phyloP scores from a whole-genome alignment of 1,284 basidiomycete genomes.

The Meira nashicola region DNA sequence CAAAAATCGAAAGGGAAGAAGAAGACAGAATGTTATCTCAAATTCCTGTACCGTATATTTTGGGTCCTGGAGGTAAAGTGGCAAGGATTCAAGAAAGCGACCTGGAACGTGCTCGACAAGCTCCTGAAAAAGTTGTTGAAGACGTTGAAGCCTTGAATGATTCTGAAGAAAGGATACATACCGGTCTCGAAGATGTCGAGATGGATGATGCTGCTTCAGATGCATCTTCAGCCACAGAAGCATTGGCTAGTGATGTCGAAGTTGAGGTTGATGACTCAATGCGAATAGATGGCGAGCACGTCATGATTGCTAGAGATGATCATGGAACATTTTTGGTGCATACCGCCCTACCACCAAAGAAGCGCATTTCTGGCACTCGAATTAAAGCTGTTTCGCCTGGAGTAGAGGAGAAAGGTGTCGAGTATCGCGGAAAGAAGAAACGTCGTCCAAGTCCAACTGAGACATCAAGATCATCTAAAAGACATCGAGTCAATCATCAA shows the following conservation, averaged over 20 bases:
- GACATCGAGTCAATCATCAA: neutral
- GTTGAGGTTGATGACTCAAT: conserved; percentile 28
- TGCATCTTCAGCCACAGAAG: conserved; percentile 37
- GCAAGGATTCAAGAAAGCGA: conserved; percentile 10
- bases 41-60: conserved; percentile 3
- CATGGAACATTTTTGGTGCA: conserved; percentile 12
- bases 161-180: conserved; percentile 7
- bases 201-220: conserved; percentile 17
- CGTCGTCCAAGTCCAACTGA: neutral
- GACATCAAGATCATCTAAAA: neutral
- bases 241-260: conserved; percentile 36
- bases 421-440: conserved; percentile 3
- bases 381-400: conserved; percentile 36
- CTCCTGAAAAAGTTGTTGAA: conserved; percentile 12
- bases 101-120: conserved; percentile 13
- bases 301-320: conserved; percentile 1
- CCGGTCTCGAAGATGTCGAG: conserved; percentile 7
- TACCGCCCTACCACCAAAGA: conserved; percentile 40
- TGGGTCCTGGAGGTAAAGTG: neutral
- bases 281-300: conserved; percentile 14
- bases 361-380: conserved; percentile 41
- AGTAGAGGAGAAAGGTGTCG: conserved; percentile 8
- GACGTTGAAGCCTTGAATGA: conserved; percentile 10
- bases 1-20: conserved; percentile 10
- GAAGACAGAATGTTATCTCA: neutral